Evolutionary conservation across 257 asterid species (phyloP), one percentile per base, ranked within the genome.

Genomic region (Nicotiana undulata): DNA sequence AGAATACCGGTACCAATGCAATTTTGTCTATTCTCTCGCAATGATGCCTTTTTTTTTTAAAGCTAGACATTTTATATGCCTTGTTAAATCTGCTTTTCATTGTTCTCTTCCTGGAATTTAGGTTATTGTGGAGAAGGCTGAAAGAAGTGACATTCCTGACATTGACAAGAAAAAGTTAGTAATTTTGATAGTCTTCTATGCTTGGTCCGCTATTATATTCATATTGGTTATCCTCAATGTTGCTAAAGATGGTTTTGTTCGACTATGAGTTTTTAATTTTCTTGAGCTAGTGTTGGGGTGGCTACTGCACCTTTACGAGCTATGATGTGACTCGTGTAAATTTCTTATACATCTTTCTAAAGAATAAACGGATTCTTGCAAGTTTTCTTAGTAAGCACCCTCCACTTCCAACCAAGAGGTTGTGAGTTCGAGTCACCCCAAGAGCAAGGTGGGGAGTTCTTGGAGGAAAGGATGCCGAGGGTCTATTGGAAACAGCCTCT

Each of bases 51-150:
- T 49, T 24, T 74, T 56, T 24, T 31, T 80, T n/a, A 28, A 63
- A 20, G 49, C n/a, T 28, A 22, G 60, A 53, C 55, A 72, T 17
- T n/a, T 12, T 44, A 74, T 32, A 26, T 63, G 34, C 7, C 52
- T 56, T 80, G 80, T 46, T 75, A 31, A 58, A 68, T 77, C 37
- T 34, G 10, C 3, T 24, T 70, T 26, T 56, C 8, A 9, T 8
- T 63, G 26, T 32, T 82, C 58, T 70, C 13, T 52, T 82, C 3
- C 44, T 82, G 77, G 34, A 15, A 51, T 20, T 22, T 82, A 95
- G 98, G 98, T 95, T 29, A 94, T 93, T 81, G 97, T 93, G 79
- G 97, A 93, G 89, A 93, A 88, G 87, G 97, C 97, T 58, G 97
- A 93, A 83, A 91, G 96, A 87, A 93, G 94, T 67, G 97, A 93